phyloP scores from a whole-genome alignment of 2,329 filamentous ascomycete species.

The Hypoxylon sp. region DNA sequence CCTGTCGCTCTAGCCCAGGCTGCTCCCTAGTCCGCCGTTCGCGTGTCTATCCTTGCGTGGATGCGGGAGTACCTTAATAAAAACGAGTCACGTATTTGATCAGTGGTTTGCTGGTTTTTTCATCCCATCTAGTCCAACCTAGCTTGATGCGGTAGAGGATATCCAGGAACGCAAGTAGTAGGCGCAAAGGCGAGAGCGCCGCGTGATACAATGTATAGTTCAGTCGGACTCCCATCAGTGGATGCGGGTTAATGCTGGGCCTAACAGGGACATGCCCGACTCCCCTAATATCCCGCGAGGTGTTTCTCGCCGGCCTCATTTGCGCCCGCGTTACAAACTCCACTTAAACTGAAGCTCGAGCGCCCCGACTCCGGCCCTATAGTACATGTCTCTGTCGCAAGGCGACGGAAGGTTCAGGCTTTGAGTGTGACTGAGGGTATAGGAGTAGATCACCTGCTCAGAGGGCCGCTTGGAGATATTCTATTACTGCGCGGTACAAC shows the following conservation, averaged over 20 bases:
- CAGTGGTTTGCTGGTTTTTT: background rate
- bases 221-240: slow-evolving; percentile 3
- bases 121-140: background rate
- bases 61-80: slow-evolving; percentile 10
- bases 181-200: background rate
- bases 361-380: background rate
- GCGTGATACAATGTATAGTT: slow-evolving; percentile 2
- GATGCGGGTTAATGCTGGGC: background rate
- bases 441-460: background rate
- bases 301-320: slow-evolving; percentile 16
- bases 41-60: slow-evolving; percentile 16
- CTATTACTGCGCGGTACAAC: background rate
- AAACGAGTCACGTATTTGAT: background rate
- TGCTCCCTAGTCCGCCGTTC: slow-evolving; percentile 10
- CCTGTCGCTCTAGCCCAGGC: slow-evolving; percentile 4
- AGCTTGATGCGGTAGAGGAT: background rate
- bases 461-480: background rate
- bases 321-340: slow-evolving; percentile 13
- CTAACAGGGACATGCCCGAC: slow-evolving; percentile 18
- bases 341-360: slow-evolving; percentile 6
- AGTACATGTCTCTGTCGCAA: background rate
- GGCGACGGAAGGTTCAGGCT: background rate
- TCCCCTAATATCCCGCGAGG: slow-evolving; percentile 21
- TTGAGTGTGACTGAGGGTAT: slow-evolving; percentile 3
- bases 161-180: background rate